Base-by-base conservation (phyloP, 2,329 filamentous ascomycete species). In the Penicillium sp. region DNA sequence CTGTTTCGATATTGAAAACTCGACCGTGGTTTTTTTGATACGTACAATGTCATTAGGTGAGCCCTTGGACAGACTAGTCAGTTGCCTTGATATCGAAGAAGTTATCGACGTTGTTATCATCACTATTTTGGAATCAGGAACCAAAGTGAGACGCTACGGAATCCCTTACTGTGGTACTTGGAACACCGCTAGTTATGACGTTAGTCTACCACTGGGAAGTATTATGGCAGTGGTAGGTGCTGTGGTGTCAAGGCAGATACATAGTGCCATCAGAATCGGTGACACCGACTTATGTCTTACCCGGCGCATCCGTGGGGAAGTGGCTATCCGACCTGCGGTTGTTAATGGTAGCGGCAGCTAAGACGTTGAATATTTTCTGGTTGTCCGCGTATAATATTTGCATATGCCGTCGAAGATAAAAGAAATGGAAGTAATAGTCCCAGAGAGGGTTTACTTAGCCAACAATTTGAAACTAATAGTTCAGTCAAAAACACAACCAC, bases 391-490 rank as follows among this genome's bases (percentile, higher is more conserved):
- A 75, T 70, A 41, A 62, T 64, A 29, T 69, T 68, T 1, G 72
- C 69, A n/a, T 75, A 76, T 6, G n/a, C 5, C 74, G 75, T 13
- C 77, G 77, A 1, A 82, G 70, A 56, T 79, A 76, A 63, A 81
- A 66, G 65, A 71, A 41, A 81, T 69, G 69, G 83, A 83, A 58
- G 63, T 83, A 83, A 63, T 83, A 81, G 6, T 78, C 73, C 33
- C 2, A 35, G 15, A 7, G 13, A 35, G 21, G 39, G 23, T 15
- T 7, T 9, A n/a, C n/a, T n/a, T 21, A 21, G 15, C 8, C 8
- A n/a, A n/a, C 35, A 38, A 17, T 8, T n/a, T n/a, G 8, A n/a
- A 35, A n/a, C 35, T 8, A 38, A 19, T 10, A 9, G 35, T 5
- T 42, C 23, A 17, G 21, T 25, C 39, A 25, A 17, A 17, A 25